Conservation (phyloP, 2,329 filamentous ascomycete species). For the Chrysosporium queenslandicum region DNA sequence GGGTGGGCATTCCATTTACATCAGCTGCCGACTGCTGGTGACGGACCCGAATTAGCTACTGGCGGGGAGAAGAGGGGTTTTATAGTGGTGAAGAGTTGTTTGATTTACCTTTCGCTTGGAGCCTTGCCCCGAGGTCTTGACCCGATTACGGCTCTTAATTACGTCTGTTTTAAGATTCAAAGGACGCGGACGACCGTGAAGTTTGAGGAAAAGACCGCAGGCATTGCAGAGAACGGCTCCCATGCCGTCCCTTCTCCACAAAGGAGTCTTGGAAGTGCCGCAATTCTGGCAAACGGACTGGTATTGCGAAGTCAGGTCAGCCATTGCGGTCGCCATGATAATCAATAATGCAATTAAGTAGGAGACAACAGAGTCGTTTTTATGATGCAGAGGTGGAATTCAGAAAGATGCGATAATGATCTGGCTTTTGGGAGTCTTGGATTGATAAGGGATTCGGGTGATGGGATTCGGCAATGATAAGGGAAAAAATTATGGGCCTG, state of each 20-base stretch:
- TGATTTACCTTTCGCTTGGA: slow-evolving; percentile 67
- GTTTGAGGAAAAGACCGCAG: slow-evolving; percentile 92
- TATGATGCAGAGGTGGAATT: slow-evolving; percentile 14
- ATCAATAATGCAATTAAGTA: slow-evolving; percentile 12
- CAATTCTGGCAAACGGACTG: slow-evolving; percentile 98
- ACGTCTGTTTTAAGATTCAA: slow-evolving; percentile 98
- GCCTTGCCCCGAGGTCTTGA: slow-evolving; percentile 74
- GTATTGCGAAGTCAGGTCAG: slow-evolving; percentile 49
- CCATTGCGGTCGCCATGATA: slow-evolving; percentile 37
- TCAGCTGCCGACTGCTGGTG: slow-evolving; percentile 38
- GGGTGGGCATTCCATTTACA: slow-evolving; percentile 49
- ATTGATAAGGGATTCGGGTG: slow-evolving; percentile 18
- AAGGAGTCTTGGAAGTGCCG: slow-evolving; percentile 82
- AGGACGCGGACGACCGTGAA: slow-evolving; percentile 84
- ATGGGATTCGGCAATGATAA: slow-evolving; percentile 41
- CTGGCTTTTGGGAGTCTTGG: background rate
- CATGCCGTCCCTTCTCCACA: slow-evolving; percentile 95
- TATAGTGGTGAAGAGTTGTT: background rate
- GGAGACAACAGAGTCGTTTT: slow-evolving; percentile 18
- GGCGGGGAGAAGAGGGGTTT: slow-evolving; percentile 18
- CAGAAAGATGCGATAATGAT: slow-evolving; percentile 20
- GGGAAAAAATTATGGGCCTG: slow-evolving; percentile 27
- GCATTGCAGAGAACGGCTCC: slow-evolving; percentile 97
- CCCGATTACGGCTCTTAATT: slow-evolving; percentile 97
- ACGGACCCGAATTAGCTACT: slow-evolving; percentile 11